phyloP scores from a whole-genome alignment of 352 stramenopile species.

The Phytopythium ostracodes region DNA sequence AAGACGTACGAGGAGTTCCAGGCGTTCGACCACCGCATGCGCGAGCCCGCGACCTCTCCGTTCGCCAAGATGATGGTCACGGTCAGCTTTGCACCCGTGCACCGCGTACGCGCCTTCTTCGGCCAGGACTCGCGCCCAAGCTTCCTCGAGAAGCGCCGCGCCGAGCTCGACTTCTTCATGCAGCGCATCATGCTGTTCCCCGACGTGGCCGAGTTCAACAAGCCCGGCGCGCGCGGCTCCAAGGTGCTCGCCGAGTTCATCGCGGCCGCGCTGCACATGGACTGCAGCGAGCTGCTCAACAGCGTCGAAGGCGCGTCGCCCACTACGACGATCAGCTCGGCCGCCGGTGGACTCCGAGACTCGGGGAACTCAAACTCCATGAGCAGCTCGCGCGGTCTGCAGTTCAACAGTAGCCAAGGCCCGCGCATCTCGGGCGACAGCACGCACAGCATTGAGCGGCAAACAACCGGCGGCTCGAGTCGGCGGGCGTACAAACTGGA shows the following conservation, averaged over 20 bases:
- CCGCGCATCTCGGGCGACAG: conserved; percentile 16
- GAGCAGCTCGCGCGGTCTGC: conserved; percentile 10
- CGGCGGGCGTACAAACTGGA: conserved; percentile 52
- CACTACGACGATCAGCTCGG: conserved; percentile 23
- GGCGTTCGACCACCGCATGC: conserved; percentile 61
- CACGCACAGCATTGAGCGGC: conserved; percentile 3
- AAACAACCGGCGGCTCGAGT: conserved; percentile 15
- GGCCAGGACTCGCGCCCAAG: conserved; percentile 59
- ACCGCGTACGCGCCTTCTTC: conserved; percentile 72
- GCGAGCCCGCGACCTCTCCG: conserved; percentile 31
- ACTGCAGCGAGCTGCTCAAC: conserved; percentile 28
- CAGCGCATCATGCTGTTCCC: conserved; percentile 79
- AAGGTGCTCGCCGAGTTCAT: conserved; percentile 67
- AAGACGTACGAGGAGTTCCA: conserved; percentile 82
- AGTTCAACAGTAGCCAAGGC: conserved; percentile 10
- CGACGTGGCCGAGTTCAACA: conserved; percentile 57
- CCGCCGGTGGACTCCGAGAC: conserved; percentile 15
- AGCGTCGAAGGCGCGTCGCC: conserved; percentile 10
- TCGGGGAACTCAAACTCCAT: conserved; percentile 23
- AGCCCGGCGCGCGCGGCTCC: conserved; percentile 31
- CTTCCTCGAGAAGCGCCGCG: conserved; percentile 73
- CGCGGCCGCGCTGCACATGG: conserved; percentile 37
- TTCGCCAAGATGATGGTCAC: conserved; percentile 86
- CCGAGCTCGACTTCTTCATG: conserved; percentile 82
- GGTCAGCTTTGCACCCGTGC: conserved; percentile 62